phyloP scores from a whole-genome alignment of 305 asterid species.

The Fraxinus albicans region DNA sequence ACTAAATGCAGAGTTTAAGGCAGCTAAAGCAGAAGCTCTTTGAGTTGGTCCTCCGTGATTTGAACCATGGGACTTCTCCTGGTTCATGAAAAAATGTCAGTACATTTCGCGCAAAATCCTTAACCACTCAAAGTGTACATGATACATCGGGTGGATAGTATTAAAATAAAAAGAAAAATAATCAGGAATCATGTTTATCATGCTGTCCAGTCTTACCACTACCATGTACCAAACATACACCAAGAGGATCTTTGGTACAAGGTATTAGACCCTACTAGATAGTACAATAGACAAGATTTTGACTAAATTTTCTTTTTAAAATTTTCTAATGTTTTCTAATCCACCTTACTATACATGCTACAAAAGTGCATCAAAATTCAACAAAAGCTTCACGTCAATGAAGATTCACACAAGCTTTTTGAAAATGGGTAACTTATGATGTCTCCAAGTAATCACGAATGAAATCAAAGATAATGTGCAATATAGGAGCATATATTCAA shows the following conservation, averaged over 20 bases:
- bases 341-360: neutral
- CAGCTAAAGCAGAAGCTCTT: constrained; percentile 85
- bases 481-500: neutral
- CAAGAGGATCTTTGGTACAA: neutral
- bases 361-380: neutral
- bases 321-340: neutral
- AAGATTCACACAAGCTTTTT: neutral
- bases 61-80: constrained; percentile 52
- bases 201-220: neutral
- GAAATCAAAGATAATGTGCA: neutral
- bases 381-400: neutral
- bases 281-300: neutral
- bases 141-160: neutral
- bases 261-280: neutral
- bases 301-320: neutral
- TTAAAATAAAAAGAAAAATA: neutral
- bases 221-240: neutral
- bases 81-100: constrained; percentile 25
- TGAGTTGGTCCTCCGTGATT: constrained; percentile 67
- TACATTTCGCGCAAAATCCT: constrained; percentile 8
- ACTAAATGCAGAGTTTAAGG: constrained; percentile 63
- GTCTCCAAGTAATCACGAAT: neutral
- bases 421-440: neutral
- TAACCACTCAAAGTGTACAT: neutral
- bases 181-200: neutral